A percentile compares a stretch with the other conserved stretches of the same genome.
Conservation (phyloP, 331 rosid species). For the Malus hybrid region DNA sequence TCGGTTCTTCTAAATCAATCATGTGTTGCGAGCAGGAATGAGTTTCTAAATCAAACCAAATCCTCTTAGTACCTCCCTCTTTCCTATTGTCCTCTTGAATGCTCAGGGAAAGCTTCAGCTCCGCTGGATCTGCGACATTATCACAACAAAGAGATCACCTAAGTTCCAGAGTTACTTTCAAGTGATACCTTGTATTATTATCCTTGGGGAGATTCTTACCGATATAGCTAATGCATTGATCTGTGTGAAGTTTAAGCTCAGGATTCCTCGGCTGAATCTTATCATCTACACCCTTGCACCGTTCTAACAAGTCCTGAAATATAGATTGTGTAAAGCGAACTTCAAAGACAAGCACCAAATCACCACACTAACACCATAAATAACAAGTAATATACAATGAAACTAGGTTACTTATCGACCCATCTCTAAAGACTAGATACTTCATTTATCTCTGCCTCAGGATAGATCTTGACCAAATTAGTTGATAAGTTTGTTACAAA, state of each 20-base stretch:
- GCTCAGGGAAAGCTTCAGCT: constrained; percentile 36
- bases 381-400: not conserved
- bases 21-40: constrained; percentile 17
- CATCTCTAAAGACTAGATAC: not conserved
- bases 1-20: constrained; percentile 40
- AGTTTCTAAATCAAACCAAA: constrained; percentile 8
- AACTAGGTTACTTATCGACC: not conserved
- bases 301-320: constrained; percentile 13
- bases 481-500: too few species aligned
- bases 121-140: constrained; percentile 30
- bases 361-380: not conserved
- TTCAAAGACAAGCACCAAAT: constrained; percentile 18
- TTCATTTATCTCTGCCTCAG: not conserved
- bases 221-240: constrained; percentile 14
- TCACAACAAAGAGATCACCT: constrained; percentile 4
- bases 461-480: not conserved
- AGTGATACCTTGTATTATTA: constrained; percentile 3
- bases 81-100: constrained; percentile 17
- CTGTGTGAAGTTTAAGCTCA: constrained; percentile 21
- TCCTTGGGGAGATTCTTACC: constrained; percentile 30
- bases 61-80: constrained; percentile 10
- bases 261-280: constrained; percentile 23
- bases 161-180: constrained; percentile 5
- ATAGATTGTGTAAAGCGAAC: constrained; percentile 1
- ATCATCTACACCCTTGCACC: not conserved